Base-by-base conservation (phyloP, 2,329 filamentous ascomycete genomes). In the Teratosphaeria gauchensis region DNA sequence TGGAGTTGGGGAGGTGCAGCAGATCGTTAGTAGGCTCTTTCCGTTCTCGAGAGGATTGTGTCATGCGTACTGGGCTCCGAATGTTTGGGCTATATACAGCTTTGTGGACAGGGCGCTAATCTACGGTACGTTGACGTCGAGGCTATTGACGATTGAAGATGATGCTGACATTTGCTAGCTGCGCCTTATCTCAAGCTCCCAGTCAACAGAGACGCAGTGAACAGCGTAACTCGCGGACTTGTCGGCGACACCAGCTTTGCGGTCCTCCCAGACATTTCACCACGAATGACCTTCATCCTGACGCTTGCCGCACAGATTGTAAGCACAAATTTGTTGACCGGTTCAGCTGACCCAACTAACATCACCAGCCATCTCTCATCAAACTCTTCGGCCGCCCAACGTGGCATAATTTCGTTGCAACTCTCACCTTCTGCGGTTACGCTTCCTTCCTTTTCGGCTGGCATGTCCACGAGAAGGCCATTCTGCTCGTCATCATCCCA, bases 401-500 rank as follows among this genome's bases (percentile, higher is more conserved):
- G 0, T 96, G 90, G 89, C 88, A 95, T 62, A 88, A 83, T 58
- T 97, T 99, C 71, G 82, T 97, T 51, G 90, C 90, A 3, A 87
- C 90, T 0, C 83, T 96, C 52, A 96, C 92, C 0, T 84, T 97
- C 16, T 97, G 94, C 69, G 94, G 90, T 59, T 99, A 96, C 71
- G 89, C 92, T 0, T 96, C 92, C 0, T 99, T 99, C 76, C 81
- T 99, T 9, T 97, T 97, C 67, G 92, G 94, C 58, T 99, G 92
- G 91, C 94, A 99, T 70, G 94, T 99, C 8, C 94, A 99, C 68
- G 94, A 99, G 72, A 99, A 99, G 75, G 94, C 94, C 1, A 89
- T 99, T 59, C 82, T 99, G 24, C 83, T 97, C 21, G 88, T 97
- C 69, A 91, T 99, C 64, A 89, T 97, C 54, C 94, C 94, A 0